phyloP scores from a whole-genome alignment of 495 filamentous ascomycete species.

The Hypoxylon intermedium region DNA sequence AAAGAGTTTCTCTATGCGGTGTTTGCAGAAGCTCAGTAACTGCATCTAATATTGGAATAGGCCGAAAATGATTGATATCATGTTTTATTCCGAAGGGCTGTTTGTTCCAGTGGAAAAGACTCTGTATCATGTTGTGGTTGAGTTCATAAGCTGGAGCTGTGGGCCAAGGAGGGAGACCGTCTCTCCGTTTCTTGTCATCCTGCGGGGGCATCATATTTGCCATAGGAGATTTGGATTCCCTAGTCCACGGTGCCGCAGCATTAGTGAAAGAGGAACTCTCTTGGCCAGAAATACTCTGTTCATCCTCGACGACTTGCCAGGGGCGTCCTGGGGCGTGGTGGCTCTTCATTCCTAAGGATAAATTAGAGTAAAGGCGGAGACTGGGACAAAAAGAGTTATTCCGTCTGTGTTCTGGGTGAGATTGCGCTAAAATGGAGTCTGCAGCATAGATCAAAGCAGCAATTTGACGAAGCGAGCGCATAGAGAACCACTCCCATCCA shows the following conservation, averaged over 20 bases:
- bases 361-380: slow-evolving; percentile 11
- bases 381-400: slow-evolving; percentile 3
- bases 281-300: neutral
- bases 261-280: too few relatives aligned
- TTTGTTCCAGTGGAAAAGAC: neutral
- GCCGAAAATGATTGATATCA: neutral
- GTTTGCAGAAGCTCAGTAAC: neutral
- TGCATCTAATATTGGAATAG: neutral
- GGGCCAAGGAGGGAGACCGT: slow-evolving; percentile 2
- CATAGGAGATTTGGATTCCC: too few relatives aligned
- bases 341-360: neutral
- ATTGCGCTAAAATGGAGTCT: slow-evolving; percentile 31
- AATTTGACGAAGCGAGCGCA: slow-evolving; percentile 1
- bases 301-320: neutral
- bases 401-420: slow-evolving; percentile 17
- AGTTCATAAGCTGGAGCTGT: neutral
- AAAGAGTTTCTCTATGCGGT: neutral
- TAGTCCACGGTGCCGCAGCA: too few relatives aligned
- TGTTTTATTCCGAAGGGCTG: neutral
- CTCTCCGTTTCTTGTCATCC: neutral
- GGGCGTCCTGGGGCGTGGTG: neutral
- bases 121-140: neutral
- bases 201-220: neutral
- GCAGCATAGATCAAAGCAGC: slow-evolving; percentile 22
- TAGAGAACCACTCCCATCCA: slow-evolving; percentile 15